Evolutionary conservation across 1,284 basidiomycete genomes (phyloP).

Genomic region (Ganoderma lingzhi): DNA sequence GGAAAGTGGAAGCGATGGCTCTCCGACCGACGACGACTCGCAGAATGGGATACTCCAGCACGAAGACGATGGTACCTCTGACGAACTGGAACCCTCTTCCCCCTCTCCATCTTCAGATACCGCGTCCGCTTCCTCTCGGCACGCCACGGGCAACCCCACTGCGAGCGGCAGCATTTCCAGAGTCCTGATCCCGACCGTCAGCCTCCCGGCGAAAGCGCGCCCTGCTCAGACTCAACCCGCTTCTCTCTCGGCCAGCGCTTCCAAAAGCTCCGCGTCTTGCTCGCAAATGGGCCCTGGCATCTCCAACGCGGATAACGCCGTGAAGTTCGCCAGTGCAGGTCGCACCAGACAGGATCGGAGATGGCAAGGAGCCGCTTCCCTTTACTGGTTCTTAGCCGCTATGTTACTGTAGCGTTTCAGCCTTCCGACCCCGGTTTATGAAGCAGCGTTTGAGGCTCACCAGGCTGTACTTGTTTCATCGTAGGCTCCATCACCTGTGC

Average conservation of each 20-base stretch:
- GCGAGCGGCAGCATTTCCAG: neutral
- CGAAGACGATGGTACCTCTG: neutral
- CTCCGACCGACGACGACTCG: neutral
- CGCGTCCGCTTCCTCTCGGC: neutral
- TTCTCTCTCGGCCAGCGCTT: constrained; percentile 8
- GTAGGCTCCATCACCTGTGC: neutral
- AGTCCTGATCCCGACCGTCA: constrained; percentile 24
- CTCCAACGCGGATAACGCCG: constrained; percentile 14
- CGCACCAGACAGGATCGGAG: neutral
- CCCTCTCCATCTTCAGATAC: neutral
- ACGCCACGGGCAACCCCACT: neutral
- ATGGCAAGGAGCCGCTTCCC: constrained; percentile 8
- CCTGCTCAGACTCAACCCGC: constrained; percentile 15
- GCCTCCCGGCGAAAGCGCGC: constrained; percentile 23
- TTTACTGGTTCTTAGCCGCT: constrained; percentile 19
- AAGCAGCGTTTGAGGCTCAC: constrained; percentile 1
- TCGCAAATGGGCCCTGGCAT: constrained; percentile 24
- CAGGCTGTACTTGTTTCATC: neutral
- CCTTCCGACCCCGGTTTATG: neutral
- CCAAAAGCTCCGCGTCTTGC: constrained; percentile 10
- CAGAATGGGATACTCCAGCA: neutral
- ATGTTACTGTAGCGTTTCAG: constrained; percentile 22
- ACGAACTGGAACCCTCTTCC: neutral
- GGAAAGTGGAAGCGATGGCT: neutral
- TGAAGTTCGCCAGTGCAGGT: constrained; percentile 24